phyloP scores from a whole-genome alignment of 495 filamentous ascomycete species.

The Amniculicola lignicola region DNA sequence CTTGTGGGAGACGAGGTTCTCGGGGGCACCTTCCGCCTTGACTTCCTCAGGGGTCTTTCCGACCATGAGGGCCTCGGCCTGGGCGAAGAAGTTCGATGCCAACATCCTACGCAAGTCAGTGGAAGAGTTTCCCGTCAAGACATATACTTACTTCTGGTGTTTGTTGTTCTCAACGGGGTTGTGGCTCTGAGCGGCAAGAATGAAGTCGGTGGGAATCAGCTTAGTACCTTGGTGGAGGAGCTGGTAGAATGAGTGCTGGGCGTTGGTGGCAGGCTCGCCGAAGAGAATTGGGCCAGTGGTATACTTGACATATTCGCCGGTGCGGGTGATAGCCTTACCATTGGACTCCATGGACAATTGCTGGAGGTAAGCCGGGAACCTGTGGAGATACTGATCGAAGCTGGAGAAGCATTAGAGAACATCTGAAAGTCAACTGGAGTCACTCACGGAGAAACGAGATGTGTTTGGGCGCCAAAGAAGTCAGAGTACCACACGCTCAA shows the following conservation, averaged over 20 bases:
- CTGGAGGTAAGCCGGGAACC: conserved; percentile 98
- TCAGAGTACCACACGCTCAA: conserved; percentile 98
- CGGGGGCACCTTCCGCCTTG: conserved; percentile 79
- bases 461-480: conserved; percentile 96
- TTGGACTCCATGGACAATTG: conserved; percentile 99
- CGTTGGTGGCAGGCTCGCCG: conserved; percentile 97
- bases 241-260: conserved; percentile 99
- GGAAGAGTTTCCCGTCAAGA: not conserved
- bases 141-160: conserved; percentile 70
- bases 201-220: conserved; percentile 96
- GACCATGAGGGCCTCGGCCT: conserved; percentile 97
- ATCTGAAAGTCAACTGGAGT: not conserved
- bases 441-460: conserved; percentile 78
- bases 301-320: conserved; percentile 89
- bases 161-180: conserved; percentile 89
- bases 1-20: conserved; percentile 91
- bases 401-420: conserved; percentile 40
- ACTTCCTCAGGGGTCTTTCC: conserved; percentile 92
- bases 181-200: conserved; percentile 91
- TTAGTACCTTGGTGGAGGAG: conserved; percentile 98
- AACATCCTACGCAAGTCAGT: conserved; percentile 63
- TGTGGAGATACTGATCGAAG: conserved; percentile 98
- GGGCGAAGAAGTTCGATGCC: conserved; percentile 96
- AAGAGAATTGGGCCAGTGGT: conserved; percentile 94
- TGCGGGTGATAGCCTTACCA: conserved; percentile 93